Evolutionary conservation across 2,329 filamentous ascomycete species (phyloP), one percentile per base, ranked within the genome.

Genomic region (Fusarium guadeloupense): DNA sequence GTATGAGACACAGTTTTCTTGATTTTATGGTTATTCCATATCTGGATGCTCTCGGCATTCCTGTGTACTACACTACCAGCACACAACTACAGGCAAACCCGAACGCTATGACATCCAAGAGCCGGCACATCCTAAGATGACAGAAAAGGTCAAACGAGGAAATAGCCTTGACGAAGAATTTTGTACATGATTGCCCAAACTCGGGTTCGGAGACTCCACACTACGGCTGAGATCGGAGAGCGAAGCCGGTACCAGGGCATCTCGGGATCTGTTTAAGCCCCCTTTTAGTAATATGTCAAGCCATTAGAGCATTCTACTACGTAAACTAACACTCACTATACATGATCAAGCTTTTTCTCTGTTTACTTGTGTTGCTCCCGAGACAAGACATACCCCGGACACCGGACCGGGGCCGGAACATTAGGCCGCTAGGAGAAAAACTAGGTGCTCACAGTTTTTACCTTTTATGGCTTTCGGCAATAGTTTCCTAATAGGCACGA

Each of bases 391-490:
- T n/a, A n/a, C n/a, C n/a, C n/a, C n/a, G n/a, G n/a, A n/a, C n/a
- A n/a, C 25, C 25, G 25, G 25, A 10, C 9, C 12, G 13, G 17
- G 19, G 28, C 49, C 16, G 49, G 35, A 35, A 31, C 33, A 48
- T 20, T 25, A 14, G 19, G 25, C 49, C 10, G 26, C 13, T 20
- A 30, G n/a, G 39, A 16, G 19, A 8, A 30, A 25, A 28, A 23
- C 6, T 20, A 34, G 20, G 41, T 37, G 16, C 48, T 25, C 49
- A 25, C 47, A 40, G 2, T 54, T 41, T 54, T 54, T 31, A 17
- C 49, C 40, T 10, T 35, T 46, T 54, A 20, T 10, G 46, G 28
- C 16, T 4, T 45, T 56, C 35, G 35, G 41, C 23, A 41, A 37
- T 25, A 20, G 3, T 54, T 34, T 39, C 49, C 21, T 34, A 44